Conservation (phyloP, 306 rosid species). For the Cotoneaster glaucophyllus region DNA sequence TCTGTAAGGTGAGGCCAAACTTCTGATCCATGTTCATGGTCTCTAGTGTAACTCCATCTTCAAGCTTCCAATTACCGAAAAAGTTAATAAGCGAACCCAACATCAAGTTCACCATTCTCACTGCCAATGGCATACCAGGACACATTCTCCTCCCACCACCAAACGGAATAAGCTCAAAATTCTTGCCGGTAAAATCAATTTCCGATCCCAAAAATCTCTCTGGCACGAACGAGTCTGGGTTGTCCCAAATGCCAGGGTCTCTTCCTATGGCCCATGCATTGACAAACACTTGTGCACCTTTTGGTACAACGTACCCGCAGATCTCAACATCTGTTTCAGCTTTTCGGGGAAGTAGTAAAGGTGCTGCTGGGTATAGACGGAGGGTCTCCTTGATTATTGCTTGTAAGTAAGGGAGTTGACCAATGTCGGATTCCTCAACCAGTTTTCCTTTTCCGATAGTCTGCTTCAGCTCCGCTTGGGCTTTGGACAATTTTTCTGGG, state of each 20-base stretch:
- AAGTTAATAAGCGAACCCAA: conserved; percentile 29
- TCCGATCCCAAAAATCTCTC: conserved; percentile 19
- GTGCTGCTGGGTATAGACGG: conserved; percentile 4
- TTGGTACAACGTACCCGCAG: not conserved
- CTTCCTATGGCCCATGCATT: conserved; percentile 16
- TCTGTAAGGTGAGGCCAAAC: conserved; percentile 1
- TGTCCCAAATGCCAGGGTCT: conserved; percentile 8
- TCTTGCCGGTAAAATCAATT: conserved; percentile 7
- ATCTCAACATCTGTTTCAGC: conserved; percentile 9
- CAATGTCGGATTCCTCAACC: conserved; percentile 2
- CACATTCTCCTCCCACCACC: conserved; percentile 32
- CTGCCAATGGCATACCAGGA: conserved; percentile 25
- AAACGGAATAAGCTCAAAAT: conserved; percentile 36
- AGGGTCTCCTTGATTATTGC: conserved; percentile 14
- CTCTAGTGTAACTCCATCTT: conserved; percentile 16
- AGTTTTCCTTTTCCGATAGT: not conserved
- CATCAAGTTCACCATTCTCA: conserved; percentile 24
- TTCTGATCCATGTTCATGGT: conserved; percentile 22
- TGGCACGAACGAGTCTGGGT: not conserved
- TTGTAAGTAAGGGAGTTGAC: conserved; percentile 14
- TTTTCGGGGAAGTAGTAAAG: not conserved
- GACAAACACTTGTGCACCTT: conserved; percentile 16
- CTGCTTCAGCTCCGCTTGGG: conserved; percentile 1
- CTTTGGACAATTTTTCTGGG: conserved; percentile 2
- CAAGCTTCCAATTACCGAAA: conserved; percentile 29